phyloP scores from a whole-genome alignment of 257 asterid species.

The Handroanthus guayacan region DNA sequence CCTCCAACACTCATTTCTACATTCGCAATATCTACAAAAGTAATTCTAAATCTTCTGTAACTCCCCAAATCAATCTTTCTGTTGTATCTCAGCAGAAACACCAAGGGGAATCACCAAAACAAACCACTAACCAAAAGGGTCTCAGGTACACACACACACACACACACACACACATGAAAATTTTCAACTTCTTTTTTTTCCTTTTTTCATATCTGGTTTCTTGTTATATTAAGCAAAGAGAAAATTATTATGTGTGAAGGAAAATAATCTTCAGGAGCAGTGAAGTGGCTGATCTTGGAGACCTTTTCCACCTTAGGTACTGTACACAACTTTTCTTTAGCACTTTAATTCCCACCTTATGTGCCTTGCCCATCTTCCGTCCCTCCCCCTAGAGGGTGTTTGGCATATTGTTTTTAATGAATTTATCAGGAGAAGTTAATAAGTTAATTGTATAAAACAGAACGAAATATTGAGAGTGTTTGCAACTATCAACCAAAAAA shows the following conservation, averaged over 20 bases:
- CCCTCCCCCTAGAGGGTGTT: not conserved
- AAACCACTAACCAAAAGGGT: slow-evolving; percentile 31
- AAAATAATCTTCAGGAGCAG: slow-evolving; percentile 82
- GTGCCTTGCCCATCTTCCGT: slow-evolving; percentile 28
- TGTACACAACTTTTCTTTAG: no score
- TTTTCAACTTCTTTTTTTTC: no score
- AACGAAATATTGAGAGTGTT: no score
- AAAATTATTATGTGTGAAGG: slow-evolving; percentile 45
- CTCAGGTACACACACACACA: slow-evolving; percentile 33
- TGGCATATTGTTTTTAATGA: no score
- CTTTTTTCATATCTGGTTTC: not conserved
- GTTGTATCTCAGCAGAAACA: slow-evolving; percentile 33
- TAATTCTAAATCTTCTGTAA: not conserved
- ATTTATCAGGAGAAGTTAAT: no score
- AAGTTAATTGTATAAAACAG: no score
- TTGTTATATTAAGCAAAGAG: not conserved
- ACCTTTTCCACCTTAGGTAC: slow-evolving; percentile 84
- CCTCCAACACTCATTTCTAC: slow-evolving; percentile 34
- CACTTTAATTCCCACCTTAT: slow-evolving; percentile 10
- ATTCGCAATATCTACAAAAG: slow-evolving; percentile 30
- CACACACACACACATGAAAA: not conserved
- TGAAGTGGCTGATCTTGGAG: slow-evolving; percentile 77
- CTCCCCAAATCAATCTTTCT: slow-evolving; percentile 15
- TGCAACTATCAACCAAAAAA: no score
- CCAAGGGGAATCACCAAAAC: slow-evolving; percentile 28